Base-by-base conservation (phyloP, 1,139 yeast genomes). In the Trichomonascaceae sp. region DNA sequence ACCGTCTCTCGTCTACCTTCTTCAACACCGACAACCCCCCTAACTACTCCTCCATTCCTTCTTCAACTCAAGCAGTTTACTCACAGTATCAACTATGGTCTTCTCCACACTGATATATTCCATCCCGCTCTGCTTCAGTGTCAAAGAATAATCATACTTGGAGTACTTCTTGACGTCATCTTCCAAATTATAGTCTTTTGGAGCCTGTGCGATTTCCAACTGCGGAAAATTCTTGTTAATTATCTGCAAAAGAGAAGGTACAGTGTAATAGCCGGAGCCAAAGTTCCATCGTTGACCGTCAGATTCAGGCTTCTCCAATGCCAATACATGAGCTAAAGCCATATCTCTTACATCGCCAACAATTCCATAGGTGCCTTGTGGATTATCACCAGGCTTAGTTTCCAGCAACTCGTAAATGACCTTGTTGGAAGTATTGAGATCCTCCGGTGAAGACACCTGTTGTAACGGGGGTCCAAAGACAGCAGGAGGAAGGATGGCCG, bases 331-430 rank as follows among this genome's bases (percentile, higher is more conserved):
- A 12, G 81, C 81, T 56, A 62, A 65, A 3, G 84, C 82, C 7
- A 78, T 77, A 61, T 81, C 83, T 53, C 84, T 70, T 1, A 81
- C 84, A 60, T 80, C 84, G 47, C 76, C 71, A 63, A 63, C 66
- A 36, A 61, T 52, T 52, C 38, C 44, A 45, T 55, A 36, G 2
- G 52, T 50, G 10, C 55, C 48, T 2, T 49, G 52, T 2, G 48
- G 44, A 1, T 47, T 39, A 7, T 51, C 55, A 13, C 53, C 55
- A 24, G 53, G 45, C 52, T 55, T 53, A 9, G 61, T 63, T 39
- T 60, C 56, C 50, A 64, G 55, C 20, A 67, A 47, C 20, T 60
- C 54, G 49, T 62, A 55, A n/a, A 61, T 47, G 19, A 58, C 47
- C 22, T 57, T 57, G 51, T 62, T 63, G 18, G 73, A 69, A 0